A percentile compares a stretch with the other conserved stretches of the same genome.
These are phyloP conservation scores for Leccinellum rugosiceps DNA, from an alignment of 768 basidiomycete species.

Conservation along the genomic window DNA sequence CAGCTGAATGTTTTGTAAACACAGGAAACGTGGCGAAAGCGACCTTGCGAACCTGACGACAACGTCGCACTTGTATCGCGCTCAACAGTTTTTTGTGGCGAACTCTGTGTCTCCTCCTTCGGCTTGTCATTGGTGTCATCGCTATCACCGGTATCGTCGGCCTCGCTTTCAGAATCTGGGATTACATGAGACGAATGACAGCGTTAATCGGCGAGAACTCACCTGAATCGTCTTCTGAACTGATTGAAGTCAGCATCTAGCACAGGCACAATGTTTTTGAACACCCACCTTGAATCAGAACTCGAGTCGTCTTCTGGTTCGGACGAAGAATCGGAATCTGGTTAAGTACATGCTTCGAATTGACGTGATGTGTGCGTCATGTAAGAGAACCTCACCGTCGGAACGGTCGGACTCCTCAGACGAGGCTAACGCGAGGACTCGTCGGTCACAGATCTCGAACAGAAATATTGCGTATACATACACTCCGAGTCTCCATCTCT, in stretches of 20 bases:
- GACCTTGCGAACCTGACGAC: conserved; percentile 29
- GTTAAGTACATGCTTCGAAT: background rate
- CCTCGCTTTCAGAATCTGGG: conserved; percentile 16
- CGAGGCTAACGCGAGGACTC: conserved; percentile 11
- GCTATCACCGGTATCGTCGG: conserved; percentile 8
- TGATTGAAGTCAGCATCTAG: conserved; percentile 6
- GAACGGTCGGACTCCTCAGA: conserved; percentile 27
- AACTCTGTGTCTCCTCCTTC: conserved; percentile 1
- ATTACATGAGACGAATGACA: background rate
- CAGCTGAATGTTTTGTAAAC: conserved; percentile 8
- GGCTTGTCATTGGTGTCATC: conserved; percentile 7
- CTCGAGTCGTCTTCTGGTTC: conserved; percentile 22
- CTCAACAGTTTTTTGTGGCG: conserved; percentile 10
- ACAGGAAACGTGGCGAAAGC: background rate
- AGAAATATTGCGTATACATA: conserved; percentile 16
- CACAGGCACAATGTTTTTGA: conserved; percentile 3
- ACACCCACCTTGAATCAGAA: conserved; percentile 26
- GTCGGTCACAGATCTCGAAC: background rate
- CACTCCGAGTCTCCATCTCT: conserved; percentile 10
- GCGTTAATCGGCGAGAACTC: conserved; percentile 7
- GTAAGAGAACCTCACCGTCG: conserved; percentile 17
- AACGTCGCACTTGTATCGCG: conserved; percentile 42
- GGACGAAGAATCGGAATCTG: conserved; percentile 17
- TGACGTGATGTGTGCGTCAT: background rate
- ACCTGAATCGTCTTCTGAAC: conserved; percentile 20